These are phyloP conservation scores for Verticillium dahliae DNA, from an alignment of 2,329 filamentous ascomycete genomes.

Conservation along the genomic window DNA sequence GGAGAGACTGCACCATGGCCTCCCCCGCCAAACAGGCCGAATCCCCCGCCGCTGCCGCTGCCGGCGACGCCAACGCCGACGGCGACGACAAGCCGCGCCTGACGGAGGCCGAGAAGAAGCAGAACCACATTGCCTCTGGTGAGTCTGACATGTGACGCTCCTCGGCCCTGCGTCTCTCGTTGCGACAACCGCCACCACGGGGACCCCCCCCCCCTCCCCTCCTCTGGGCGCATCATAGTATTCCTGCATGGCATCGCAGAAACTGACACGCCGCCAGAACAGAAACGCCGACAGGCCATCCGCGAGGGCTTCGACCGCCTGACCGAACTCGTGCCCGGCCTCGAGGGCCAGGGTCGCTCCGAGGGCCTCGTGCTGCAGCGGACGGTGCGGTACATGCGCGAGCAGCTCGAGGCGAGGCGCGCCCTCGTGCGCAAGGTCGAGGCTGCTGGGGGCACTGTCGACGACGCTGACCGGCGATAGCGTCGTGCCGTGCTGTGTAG, in stretches of 20 bases:
- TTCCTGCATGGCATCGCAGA: neutral
- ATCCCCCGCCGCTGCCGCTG: conserved; percentile 5
- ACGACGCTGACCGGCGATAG: conserved; percentile 37
- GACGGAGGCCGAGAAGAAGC: conserved; percentile 48
- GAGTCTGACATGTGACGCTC: conserved; percentile 10
- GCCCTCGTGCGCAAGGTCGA: conserved; percentile 53
- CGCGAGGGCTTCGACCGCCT: conserved; percentile 78
- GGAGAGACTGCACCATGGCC: conserved; percentile 6
- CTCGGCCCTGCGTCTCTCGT: neutral
- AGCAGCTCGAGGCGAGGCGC: conserved; percentile 52
- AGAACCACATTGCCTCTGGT: conserved; percentile 50
- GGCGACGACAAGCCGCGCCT: conserved; percentile 43
- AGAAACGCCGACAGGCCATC: conserved; percentile 55
- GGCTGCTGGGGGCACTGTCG: conserved; percentile 49
- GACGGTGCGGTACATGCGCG: conserved; percentile 59
- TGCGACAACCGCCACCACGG: neutral
- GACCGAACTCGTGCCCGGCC: conserved; percentile 71
- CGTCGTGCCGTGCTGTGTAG: conserved; percentile 5
- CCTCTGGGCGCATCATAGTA: neutral
- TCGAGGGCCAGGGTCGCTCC: conserved; percentile 76
- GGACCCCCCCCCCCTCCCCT: neutral
- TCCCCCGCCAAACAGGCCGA: conserved; percentile 10
- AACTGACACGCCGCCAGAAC: conserved; percentile 20
- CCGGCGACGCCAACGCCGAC: conserved; percentile 5
- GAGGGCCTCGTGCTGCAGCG: conserved; percentile 76